These are phyloP conservation scores for Cercophora samala DNA, from an alignment of 495 filamentous ascomycete species.

Conservation along the genomic window DNA sequence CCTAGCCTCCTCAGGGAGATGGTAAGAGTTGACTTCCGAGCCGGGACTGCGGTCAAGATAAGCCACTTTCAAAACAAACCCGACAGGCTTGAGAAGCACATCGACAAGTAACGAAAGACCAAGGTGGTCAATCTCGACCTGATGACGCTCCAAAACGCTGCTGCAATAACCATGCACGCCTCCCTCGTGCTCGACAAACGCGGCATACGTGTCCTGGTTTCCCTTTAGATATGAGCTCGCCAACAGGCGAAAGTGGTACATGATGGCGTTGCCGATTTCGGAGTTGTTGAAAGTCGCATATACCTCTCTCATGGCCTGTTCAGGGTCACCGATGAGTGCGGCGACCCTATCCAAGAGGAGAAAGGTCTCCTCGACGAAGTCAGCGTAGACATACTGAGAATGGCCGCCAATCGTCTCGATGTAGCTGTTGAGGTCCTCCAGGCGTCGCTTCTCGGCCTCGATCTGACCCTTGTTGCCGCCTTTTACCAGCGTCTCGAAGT, in stretches of 20 bases:
- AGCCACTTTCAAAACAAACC: conserved; percentile 78
- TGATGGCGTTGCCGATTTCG: conserved; percentile 64
- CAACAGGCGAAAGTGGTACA: conserved; percentile 67
- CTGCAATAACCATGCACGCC: conserved; percentile 67
- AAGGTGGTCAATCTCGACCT: conserved; percentile 84
- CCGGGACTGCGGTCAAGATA: conserved; percentile 89
- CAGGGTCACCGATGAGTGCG: conserved; percentile 50
- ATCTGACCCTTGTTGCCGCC: conserved; percentile 60
- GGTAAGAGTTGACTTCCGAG: conserved; percentile 71
- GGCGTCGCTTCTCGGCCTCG: conserved; percentile 63
- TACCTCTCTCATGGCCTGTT: conserved; percentile 59
- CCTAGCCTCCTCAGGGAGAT: conserved; percentile 58
- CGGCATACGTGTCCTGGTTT: conserved; percentile 61
- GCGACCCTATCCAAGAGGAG: conserved; percentile 59
- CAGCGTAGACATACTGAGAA: conserved; percentile 66
- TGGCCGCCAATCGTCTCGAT: conserved; percentile 66
- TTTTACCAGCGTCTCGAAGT: conserved; percentile 79
- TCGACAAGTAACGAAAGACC: conserved; percentile 74
- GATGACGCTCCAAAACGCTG: conserved; percentile 65
- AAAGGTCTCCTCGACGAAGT: conserved; percentile 75
- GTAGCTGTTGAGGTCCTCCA: conserved; percentile 66
- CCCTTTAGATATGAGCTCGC: conserved; percentile 85
- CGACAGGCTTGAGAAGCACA: conserved; percentile 73
- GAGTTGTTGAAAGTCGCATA: conserved; percentile 72
- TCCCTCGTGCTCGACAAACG: conserved; percentile 58